Percentiles rank a stretch among this genome's conserved stretches.
These are phyloP conservation scores for Solanum chmielewskii DNA, from an alignment of 257 asterid genomes.

Conservation along the genomic window DNA sequence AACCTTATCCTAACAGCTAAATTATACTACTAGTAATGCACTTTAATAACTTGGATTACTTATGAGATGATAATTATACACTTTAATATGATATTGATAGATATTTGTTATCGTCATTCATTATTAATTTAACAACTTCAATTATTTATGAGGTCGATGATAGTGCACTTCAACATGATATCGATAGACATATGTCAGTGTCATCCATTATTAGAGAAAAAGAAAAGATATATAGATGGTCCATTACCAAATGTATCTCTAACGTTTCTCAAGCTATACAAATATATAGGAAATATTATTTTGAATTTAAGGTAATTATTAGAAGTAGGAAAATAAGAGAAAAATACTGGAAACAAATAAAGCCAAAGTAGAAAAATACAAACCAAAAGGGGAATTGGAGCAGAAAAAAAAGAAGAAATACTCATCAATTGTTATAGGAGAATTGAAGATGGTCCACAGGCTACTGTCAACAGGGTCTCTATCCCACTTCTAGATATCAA, in stretches of 20 bases:
- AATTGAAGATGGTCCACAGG: background rate
- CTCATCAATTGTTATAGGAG: background rate
- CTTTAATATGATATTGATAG: background rate
- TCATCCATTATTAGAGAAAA: background rate
- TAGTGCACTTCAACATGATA: background rate
- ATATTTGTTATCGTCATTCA: background rate
- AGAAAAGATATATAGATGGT: background rate
- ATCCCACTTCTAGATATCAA: background rate
- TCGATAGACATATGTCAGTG: background rate
- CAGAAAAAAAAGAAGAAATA: background rate
- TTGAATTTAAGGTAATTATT: background rate
- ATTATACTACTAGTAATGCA: background rate
- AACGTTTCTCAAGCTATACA: background rate
- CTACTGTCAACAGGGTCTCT: background rate
- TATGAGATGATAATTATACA: background rate
- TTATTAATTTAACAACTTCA: background rate
- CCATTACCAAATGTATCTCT: background rate
- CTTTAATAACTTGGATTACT: background rate
- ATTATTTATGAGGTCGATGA: no score
- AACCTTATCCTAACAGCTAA: background rate
- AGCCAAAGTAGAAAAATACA: slow-evolving; percentile 1
- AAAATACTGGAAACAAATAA: background rate
- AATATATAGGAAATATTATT: background rate
- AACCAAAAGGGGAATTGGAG: background rate
- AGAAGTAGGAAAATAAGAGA: background rate